Evolutionary conservation across 2,329 filamentous ascomycete genomes (phyloP).

Genomic region (Epichloe uncinata): DNA sequence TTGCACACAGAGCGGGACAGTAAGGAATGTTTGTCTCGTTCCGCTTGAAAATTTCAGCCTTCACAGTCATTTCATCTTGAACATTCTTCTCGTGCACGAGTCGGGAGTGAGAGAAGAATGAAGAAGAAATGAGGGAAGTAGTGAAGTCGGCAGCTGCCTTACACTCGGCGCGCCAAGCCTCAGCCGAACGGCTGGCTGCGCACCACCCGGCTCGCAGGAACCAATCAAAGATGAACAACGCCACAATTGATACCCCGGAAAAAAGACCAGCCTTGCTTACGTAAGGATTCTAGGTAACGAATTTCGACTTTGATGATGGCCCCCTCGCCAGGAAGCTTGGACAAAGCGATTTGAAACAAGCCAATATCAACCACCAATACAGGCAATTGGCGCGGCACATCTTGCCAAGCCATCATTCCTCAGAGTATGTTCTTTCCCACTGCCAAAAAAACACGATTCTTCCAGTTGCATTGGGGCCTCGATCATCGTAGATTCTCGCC

Average conservation of each 20-base stretch:
- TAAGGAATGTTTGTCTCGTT: not conserved
- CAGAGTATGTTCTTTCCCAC: not conserved
- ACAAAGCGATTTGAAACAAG: slow-evolving; percentile 5
- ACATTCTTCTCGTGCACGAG: not conserved
- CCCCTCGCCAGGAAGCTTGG: not conserved
- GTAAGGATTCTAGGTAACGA: slow-evolving; percentile 15
- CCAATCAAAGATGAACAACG: not conserved
- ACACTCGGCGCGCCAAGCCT: not conserved
- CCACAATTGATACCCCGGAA: slow-evolving; percentile 4
- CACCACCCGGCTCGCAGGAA: slow-evolving; percentile 4
- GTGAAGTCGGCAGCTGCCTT: not conserved
- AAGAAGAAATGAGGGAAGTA: not conserved
- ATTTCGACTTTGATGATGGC: slow-evolving; percentile 10
- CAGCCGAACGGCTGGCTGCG: slow-evolving; percentile 10
- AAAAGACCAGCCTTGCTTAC: slow-evolving; percentile 19
- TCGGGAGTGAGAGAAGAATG: not conserved
- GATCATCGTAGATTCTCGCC: too few relatives aligned
- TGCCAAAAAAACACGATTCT: too few relatives aligned
- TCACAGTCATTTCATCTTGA: not conserved
- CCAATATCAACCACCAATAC: slow-evolving; percentile 3
- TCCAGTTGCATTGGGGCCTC: too few relatives aligned
- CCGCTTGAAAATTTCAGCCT: not conserved
- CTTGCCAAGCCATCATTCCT: not conserved
- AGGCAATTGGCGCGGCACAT: not conserved
- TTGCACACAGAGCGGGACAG: not conserved